A percentile compares a stretch with the other conserved stretches of the same genome.
Evolutionary conservation across 768 basidiomycete genomes (phyloP).

Genomic region (Panaeolus cyanescens): DNA sequence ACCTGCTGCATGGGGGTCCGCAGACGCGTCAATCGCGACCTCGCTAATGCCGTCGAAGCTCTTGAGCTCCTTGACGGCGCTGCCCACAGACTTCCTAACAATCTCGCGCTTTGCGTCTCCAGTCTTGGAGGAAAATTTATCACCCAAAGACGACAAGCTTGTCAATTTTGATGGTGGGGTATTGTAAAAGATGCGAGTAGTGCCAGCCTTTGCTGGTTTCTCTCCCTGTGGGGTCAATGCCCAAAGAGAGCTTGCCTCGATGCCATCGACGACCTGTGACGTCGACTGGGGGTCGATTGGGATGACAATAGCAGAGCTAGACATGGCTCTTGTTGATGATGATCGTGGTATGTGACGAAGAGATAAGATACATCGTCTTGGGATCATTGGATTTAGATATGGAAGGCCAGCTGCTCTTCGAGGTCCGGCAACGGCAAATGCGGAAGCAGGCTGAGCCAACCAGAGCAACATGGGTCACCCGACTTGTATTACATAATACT

Average conservation of each 20-base stretch:
- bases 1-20: slow-evolving; percentile 82
- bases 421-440: neutral
- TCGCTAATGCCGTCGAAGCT: slow-evolving; percentile 62
- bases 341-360: slow-evolving; percentile 20
- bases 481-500: neutral
- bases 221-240: slow-evolving; percentile 45
- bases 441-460: neutral
- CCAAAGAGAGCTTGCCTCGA: slow-evolving; percentile 58
- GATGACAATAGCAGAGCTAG: slow-evolving; percentile 57
- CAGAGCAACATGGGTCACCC: neutral
- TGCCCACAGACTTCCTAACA: slow-evolving; percentile 71
- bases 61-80: slow-evolving; percentile 70
- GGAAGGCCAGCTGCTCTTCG: neutral
- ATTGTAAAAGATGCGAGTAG: slow-evolving; percentile 66
- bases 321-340: slow-evolving; percentile 38
- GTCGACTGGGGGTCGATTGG: slow-evolving; percentile 54
- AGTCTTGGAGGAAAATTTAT: slow-evolving; percentile 48
- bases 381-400: slow-evolving; percentile 22
- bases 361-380: slow-evolving; percentile 22
- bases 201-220: slow-evolving; percentile 60
- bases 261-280: slow-evolving; percentile 28
- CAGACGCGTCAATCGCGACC: slow-evolving; percentile 61
- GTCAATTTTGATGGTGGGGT: slow-evolving; percentile 49
- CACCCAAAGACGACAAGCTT: slow-evolving; percentile 60
- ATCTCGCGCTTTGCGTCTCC: slow-evolving; percentile 58